phyloP scores from a whole-genome alignment of 164 flowering plant genomes.

The Santalum album region DNA sequence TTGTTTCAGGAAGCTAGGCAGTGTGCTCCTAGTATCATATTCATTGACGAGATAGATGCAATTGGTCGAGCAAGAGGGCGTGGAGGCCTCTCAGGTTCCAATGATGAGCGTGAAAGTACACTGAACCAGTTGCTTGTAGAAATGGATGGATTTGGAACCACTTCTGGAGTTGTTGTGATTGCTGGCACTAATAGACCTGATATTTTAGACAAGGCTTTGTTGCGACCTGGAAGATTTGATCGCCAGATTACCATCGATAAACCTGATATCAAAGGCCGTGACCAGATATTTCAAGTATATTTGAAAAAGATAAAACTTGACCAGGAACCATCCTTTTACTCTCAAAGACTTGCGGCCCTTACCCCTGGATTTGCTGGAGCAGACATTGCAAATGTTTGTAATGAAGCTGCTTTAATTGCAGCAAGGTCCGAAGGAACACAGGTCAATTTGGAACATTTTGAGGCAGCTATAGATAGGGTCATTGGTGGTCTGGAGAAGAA shows the following conservation, averaged over 20 bases:
- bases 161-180: constrained; percentile 83
- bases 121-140: constrained; percentile 88
- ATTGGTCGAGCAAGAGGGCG: constrained; percentile 92
- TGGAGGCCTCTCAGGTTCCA: constrained; percentile 62
- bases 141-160: constrained; percentile 96
- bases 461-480: constrained; percentile 75
- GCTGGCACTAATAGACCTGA: constrained; percentile 93
- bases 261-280: constrained; percentile 81
- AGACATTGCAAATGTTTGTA: constrained; percentile 87
- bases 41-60: constrained; percentile 94
- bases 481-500: constrained; percentile 94
- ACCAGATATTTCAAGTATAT: constrained; percentile 69
- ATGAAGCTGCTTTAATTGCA: constrained; percentile 89
- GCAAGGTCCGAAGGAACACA: constrained; percentile 50
- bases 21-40: constrained; percentile 80
- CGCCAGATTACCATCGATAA: constrained; percentile 77
- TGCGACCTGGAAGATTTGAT: constrained; percentile 94
- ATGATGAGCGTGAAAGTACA: constrained; percentile 90
- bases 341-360: constrained; percentile 81
- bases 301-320: constrained; percentile 66
- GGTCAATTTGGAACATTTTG: constrained; percentile 74
- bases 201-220: constrained; percentile 73
- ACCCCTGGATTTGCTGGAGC: constrained; percentile 98
- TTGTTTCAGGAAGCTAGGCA: constrained; percentile 85
- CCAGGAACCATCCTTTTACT: constrained; percentile 56